A percentile compares a stretch with the other conserved stretches of the same genome.
These are phyloP conservation scores for Chytriomyces confervae DNA, from an alignment of 192 early-diverging fungal genomes.

Conservation along the genomic window DNA sequence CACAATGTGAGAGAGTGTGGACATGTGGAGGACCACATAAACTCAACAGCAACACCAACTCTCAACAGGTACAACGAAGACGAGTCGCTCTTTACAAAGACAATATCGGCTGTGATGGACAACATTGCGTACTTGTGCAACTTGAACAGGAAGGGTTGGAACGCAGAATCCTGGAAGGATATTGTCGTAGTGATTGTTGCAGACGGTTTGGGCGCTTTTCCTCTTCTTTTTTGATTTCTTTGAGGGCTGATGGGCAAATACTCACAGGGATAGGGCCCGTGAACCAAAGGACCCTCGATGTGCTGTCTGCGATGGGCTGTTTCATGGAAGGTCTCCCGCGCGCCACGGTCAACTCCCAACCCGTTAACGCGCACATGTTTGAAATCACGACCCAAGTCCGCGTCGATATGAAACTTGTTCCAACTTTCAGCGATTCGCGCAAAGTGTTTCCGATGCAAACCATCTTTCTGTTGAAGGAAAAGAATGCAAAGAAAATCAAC, in stretches of 20 bases:
- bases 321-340: conserved; percentile 60
- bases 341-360: conserved; percentile 47
- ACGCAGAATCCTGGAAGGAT: conserved; percentile 71
- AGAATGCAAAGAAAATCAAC: conserved; percentile 86
- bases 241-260: background rate
- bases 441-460: conserved; percentile 79
- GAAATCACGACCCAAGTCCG: conserved; percentile 69
- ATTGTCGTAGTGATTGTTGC: conserved; percentile 76
- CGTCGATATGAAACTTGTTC: conserved; percentile 67
- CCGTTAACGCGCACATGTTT: conserved; percentile 62
- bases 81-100: conserved; percentile 65
- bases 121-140: conserved; percentile 72
- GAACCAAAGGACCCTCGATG: conserved; percentile 73
- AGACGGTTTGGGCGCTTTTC: conserved; percentile 57
- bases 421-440: conserved; percentile 67
- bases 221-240: background rate
- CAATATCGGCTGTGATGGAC: conserved; percentile 68
- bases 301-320: conserved; percentile 67
- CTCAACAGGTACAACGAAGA: conserved; percentile 70
- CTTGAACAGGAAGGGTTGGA: conserved; percentile 65
- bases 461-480: conserved; percentile 89
- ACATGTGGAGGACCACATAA: conserved; percentile 54
- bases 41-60: background rate
- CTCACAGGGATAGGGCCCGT: conserved; percentile 53
- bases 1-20: conserved; percentile 59